phyloP scores from a whole-genome alignment of 2,329 filamentous ascomycete genomes.

The Microcyclospora tardicrescens region DNA sequence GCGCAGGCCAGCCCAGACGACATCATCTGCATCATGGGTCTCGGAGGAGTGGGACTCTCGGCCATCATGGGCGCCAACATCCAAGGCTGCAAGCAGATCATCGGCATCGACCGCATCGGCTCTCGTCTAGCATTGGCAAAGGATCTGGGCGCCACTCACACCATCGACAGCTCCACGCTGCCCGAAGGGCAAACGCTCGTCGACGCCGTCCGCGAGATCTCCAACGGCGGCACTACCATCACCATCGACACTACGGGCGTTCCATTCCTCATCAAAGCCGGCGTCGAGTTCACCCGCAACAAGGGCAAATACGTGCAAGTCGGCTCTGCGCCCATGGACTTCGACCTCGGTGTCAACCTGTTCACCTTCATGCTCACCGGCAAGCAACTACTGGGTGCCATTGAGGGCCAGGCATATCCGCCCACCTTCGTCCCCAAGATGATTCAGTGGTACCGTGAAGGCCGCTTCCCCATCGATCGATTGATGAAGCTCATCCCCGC shows the following conservation, averaged over 20 bases:
- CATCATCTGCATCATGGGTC: conserved; percentile 30
- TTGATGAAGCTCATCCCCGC: conserved; percentile 33
- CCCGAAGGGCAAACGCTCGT: conserved; percentile 21
- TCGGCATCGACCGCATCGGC: conserved; percentile 29
- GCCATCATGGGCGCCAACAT: conserved; percentile 39
- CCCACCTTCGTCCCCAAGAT: conserved; percentile 33
- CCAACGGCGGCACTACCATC: conserved; percentile 31
- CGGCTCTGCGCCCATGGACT: conserved; percentile 33
- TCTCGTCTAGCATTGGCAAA: conserved; percentile 27
- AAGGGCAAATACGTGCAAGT: conserved; percentile 39
- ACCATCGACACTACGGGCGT: conserved; percentile 40
- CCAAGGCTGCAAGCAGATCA: conserved; percentile 25
- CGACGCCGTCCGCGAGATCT: conserved; percentile 24
- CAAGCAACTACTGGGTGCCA: conserved; percentile 37
- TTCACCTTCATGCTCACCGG: conserved; percentile 35
- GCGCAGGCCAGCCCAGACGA: conserved; percentile 25
- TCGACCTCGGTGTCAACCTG: conserved; percentile 30
- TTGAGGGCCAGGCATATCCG: conserved; percentile 34
- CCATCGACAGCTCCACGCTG: conserved; percentile 24
- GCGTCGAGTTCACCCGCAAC: conserved; percentile 30
- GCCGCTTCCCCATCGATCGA: conserved; percentile 35
- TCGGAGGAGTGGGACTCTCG: conserved; percentile 35
- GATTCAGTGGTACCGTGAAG: conserved; percentile 36
- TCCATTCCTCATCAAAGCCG: conserved; percentile 30
- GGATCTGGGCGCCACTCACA: conserved; percentile 29